These are phyloP conservation scores for Ogataea hybrid DNA, from an alignment of 1,139 yeast species.

Conservation along the genomic window DNA sequence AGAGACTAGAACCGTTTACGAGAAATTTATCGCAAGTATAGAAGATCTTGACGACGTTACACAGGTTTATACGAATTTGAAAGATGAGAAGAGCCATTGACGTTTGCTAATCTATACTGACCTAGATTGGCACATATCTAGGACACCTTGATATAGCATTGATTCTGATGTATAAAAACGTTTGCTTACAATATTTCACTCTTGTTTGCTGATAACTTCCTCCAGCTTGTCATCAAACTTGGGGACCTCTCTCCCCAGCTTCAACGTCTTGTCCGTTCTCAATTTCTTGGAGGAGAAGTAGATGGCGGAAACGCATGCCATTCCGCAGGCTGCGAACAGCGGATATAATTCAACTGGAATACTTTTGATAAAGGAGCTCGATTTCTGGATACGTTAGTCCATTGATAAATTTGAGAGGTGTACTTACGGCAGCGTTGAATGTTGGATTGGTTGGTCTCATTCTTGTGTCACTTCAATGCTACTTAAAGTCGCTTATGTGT, in stretches of 20 bases:
- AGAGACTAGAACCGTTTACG: constrained; percentile 49
- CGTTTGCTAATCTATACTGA: too few relatives aligned
- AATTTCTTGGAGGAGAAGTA: constrained; percentile 75
- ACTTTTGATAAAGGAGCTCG: constrained; percentile 26
- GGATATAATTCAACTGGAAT: constrained; percentile 80
- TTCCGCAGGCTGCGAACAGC: constrained; percentile 59
- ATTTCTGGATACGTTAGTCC: constrained; percentile 18
- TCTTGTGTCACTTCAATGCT: constrained; percentile 8
- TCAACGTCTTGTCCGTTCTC: constrained; percentile 61
- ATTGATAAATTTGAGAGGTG: not conserved
- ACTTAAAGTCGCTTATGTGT: not conserved
- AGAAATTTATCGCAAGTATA: constrained; percentile 57
- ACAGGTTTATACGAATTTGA: constrained; percentile 62
- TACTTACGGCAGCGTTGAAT: constrained; percentile 46
- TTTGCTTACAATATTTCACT: constrained; percentile 18
- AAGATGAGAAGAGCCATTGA: constrained; percentile 27
- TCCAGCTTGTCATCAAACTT: constrained; percentile 58
- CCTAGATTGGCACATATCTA: too few relatives aligned
- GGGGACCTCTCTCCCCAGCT: constrained; percentile 66
- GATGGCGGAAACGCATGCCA: constrained; percentile 62
- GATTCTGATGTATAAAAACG: constrained; percentile 2
- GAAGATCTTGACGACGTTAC: constrained; percentile 82
- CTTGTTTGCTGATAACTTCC: constrained; percentile 42
- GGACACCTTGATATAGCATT: too few relatives aligned
- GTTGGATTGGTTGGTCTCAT: constrained; percentile 60